phyloP scores from a whole-genome alignment of 1,139 yeast species.

The Sugiyamaella neomexicana region DNA sequence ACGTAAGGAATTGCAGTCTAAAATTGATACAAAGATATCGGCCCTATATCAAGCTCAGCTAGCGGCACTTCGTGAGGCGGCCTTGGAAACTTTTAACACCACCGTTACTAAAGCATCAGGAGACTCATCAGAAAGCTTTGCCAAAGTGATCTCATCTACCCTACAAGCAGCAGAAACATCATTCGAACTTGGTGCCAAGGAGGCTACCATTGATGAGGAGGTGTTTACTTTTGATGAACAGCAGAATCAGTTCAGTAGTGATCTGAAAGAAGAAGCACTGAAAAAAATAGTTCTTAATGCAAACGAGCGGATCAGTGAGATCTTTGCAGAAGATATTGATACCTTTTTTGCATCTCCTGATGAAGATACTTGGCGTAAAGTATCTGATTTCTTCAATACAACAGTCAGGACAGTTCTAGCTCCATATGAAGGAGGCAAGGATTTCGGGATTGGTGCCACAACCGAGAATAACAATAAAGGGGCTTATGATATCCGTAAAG shows the following conservation, averaged over 20 bases:
- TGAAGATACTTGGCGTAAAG: constrained; percentile 61
- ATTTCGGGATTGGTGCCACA: constrained; percentile 65
- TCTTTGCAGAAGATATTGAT: constrained; percentile 37
- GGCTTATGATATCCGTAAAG: constrained; percentile 48
- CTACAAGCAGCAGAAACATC: constrained; percentile 22
- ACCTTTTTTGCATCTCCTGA: constrained; percentile 45
- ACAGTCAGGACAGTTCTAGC: constrained; percentile 41
- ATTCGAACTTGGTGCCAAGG: constrained; percentile 29
- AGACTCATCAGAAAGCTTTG: constrained; percentile 20
- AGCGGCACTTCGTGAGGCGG: constrained; percentile 39
- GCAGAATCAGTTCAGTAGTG: constrained; percentile 29
- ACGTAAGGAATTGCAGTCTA: constrained; percentile 46
- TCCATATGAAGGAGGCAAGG: constrained; percentile 43
- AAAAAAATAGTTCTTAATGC: constrained; percentile 37
- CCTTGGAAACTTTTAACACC: constrained; percentile 36
- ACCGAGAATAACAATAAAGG: constrained; percentile 47
- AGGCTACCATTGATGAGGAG: constrained; percentile 33
- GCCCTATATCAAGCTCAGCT: constrained; percentile 48
- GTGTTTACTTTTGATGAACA: constrained; percentile 31
- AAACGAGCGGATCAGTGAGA: constrained; percentile 31
- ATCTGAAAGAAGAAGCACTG: constrained; percentile 41
- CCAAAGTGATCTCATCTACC: constrained; percentile 23
- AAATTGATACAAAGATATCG: constrained; percentile 37
- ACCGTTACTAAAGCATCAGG: constrained; percentile 8
- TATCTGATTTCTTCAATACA: constrained; percentile 50